phyloP scores from a whole-genome alignment of 257 asterid genomes.

The Przewalskia tangutica region DNA sequence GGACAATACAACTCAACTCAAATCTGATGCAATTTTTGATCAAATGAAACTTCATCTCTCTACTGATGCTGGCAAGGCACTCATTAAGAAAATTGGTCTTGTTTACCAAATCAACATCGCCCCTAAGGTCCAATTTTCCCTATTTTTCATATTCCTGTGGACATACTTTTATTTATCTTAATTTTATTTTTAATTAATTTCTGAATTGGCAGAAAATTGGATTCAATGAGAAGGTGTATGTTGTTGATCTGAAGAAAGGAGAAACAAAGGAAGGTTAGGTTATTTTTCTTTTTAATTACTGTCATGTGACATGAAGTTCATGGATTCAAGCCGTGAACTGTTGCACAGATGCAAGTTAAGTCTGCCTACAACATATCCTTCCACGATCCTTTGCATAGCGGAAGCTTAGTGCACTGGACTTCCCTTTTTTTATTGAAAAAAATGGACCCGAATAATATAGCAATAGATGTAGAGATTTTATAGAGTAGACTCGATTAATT shows the following conservation, averaged over 20 bases:
- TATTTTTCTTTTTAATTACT: not conserved
- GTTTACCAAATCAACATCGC: conserved; percentile 89
- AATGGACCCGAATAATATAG: not conserved
- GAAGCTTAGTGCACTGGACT: too few species aligned
- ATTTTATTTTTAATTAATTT: not conserved
- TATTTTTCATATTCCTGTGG: not conserved
- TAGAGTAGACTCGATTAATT: too few species aligned
- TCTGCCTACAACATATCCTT: too few species aligned
- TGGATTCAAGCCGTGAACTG: too few species aligned
- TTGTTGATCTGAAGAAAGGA: conserved; percentile 94
- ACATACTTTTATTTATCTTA: not conserved
- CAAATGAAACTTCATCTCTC: conserved; percentile 77
- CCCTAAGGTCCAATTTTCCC: conserved; percentile 56
- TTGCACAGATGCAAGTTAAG: too few species aligned
- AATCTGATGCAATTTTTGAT: conserved; percentile 73
- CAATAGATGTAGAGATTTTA: too few species aligned
- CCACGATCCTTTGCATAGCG: too few species aligned
- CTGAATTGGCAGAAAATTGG: conserved; percentile 51
- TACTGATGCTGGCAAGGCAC: conserved; percentile 69
- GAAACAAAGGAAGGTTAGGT: conserved; percentile 70
- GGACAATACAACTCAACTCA: conserved; percentile 29
- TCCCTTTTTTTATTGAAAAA: not conserved
- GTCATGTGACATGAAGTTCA: too few species aligned
- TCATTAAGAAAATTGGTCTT: conserved; percentile 63
- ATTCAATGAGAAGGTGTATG: conserved; percentile 62